Base-by-base conservation (phyloP, 2,329 filamentous ascomycete genomes). In the Cordyceps cicadae region DNA sequence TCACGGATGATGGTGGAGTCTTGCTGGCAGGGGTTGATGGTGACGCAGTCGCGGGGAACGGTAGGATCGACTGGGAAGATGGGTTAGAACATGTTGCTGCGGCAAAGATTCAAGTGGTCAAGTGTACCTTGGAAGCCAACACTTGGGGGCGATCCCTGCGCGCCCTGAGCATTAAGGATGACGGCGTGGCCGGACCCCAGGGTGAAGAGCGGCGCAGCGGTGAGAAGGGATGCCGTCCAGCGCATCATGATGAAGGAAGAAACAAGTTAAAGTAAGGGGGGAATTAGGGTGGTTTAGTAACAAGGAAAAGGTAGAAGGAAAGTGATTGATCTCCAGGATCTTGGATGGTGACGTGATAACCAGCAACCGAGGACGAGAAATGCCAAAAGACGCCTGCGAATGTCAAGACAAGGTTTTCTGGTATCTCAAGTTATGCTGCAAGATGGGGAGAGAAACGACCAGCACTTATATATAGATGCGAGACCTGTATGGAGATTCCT, bases 1-100 rank as follows among this genome's bases (percentile, higher is more conserved):
- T 85, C 81, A 57, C 79, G 78, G 71, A 88, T 87, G 67, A 87
- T 79, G 58, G 83, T 86, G 12, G 83, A 77, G 62, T 88, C 85
- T 64, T 84, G 81, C 67, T 88, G 84, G 76, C 86, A 87, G 21
- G 85, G 85, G 69, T 78, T 84, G 74, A 86, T 84, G 60, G 75
- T 75, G 17, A 83, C 86, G 70, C 85, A 86, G 70, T 87, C 85
- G 64, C 85, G 79, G 32, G 85, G 81, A 65, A 85, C 77, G 61
- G 72, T 72, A 46, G 77, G 71, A 65, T 82, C 78, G 63, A 87
- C 79, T 79, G 15, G 4, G 6, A 24, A 48, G 1, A 29, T 5
- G 3, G 19, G 3, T 45, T 46, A 48, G 45, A 46, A n/a, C 2
- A 14, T 9, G 17, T 26, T 55, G 11, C 39, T n/a, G 17, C 5